These are phyloP conservation scores for Ceratocystis destructans DNA, from an alignment of 2,329 filamentous ascomycete genomes.

Conservation along the genomic window DNA sequence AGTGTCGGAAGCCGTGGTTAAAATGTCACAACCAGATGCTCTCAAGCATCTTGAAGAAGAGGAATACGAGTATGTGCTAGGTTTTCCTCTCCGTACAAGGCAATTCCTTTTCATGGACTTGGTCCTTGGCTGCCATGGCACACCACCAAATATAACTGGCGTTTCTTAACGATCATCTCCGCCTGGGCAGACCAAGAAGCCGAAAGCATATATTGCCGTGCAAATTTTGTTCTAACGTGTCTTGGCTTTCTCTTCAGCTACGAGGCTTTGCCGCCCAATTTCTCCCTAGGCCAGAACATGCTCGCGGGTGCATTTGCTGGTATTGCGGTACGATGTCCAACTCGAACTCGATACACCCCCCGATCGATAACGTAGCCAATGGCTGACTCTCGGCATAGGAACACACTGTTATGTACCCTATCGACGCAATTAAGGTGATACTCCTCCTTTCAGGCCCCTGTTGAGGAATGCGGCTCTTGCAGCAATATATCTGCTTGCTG, in stretches of 20 bases:
- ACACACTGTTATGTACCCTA: slow-evolving; percentile 97
- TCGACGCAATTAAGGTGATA: slow-evolving; percentile 87
- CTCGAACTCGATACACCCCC: slow-evolving; percentile 8
- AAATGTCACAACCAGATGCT: slow-evolving; percentile 55
- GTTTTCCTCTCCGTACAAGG: not conserved
- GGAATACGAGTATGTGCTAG: slow-evolving; percentile 50
- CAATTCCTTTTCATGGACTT: not conserved
- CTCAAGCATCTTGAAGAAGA: slow-evolving; percentile 38
- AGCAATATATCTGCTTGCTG: too few species aligned
- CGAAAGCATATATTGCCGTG: not conserved
- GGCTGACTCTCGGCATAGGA: slow-evolving; percentile 43
- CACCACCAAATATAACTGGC: not conserved
- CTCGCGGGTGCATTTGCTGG: slow-evolving; percentile 90
- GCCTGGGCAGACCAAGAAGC: not conserved
- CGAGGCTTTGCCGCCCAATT: slow-evolving; percentile 87
- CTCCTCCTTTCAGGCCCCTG: not conserved
- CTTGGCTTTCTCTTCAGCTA: slow-evolving; percentile 40
- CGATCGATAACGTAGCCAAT: not conserved
- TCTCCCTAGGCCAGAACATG: slow-evolving; percentile 91
- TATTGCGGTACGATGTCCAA: slow-evolving; percentile 56
- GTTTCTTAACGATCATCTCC: not conserved
- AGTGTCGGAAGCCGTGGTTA: slow-evolving; percentile 52
- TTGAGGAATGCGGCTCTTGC: too few species aligned
- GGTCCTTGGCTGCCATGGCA: not conserved
- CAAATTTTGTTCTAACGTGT: not conserved